Base-by-base conservation (phyloP, 2,329 filamentous ascomycete genomes). In the Leptographium radiaticola region DNA sequence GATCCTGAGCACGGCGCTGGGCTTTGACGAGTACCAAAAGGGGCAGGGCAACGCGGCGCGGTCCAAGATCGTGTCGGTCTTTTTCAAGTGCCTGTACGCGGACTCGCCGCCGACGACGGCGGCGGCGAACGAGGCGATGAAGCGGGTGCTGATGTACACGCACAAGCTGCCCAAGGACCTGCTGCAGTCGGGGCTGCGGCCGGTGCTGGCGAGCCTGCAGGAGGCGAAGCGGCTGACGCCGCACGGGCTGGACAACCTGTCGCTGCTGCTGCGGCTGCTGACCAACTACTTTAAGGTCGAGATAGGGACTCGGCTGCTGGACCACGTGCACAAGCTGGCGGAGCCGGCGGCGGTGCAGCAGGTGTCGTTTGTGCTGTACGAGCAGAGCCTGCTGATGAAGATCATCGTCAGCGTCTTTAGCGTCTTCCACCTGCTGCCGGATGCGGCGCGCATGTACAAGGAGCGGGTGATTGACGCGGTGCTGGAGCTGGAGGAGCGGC, bases 211-310 rank as follows among this genome's bases (percentile, higher is more conserved):
- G 65, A 98, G 95, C 64, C 77, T 99, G 4, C 91, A 95, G 60
- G 93, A 98, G 64, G 87, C 91, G 0, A 89, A 95, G 66, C 84
- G 91, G 55, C 74, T 99, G 20, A 95, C 83, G 20, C 87, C 91
- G 0, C 86, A 90, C 62, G 90, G 90, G 2, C 74, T 99, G 6
- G 90, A 97, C 65, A 95, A 95, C 31, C 73, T 99, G 36, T 90
- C 90, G 18, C 83, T 91, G 42, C 75, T 99, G 2, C 70, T 99
- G 56, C 91, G 93, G 59, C 75, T 99, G 2, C 74, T 99, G 18
- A 98, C 91, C 0, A 97, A 93, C 56, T 98, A 98, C 67, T 99
- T 99, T 71, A 99, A 98, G 69, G 90, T 97, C 1, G 93, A 98
- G 66, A 98, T 99, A 53, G 94, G 93, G 8, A 81, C 88, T 25